phyloP scores from a whole-genome alignment of 345 rosid genomes.

The Salix dunnii region DNA sequence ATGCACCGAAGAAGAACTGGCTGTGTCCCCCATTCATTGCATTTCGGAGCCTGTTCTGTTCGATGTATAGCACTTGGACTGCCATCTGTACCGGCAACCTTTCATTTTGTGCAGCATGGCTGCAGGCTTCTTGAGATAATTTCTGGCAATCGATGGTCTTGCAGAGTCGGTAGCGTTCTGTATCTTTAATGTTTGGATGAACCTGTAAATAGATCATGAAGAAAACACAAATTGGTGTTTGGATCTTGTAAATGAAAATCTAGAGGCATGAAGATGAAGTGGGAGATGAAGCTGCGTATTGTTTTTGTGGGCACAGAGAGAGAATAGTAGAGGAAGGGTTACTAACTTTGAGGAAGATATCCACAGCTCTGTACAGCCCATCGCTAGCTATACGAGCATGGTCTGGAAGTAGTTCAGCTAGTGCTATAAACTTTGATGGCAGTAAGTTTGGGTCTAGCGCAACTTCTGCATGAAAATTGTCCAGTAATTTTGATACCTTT shows the following conservation, averaged over 20 bases:
- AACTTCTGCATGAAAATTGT: slow-evolving; percentile 85
- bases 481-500: slow-evolving; percentile 88
- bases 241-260: not conserved
- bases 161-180: slow-evolving; percentile 85
- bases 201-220: slow-evolving; percentile 40
- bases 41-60: slow-evolving; percentile 87
- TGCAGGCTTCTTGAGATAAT: slow-evolving; percentile 97
- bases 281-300: not conserved
- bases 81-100: slow-evolving; percentile 96
- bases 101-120: slow-evolving; percentile 96
- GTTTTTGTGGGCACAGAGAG: not conserved
- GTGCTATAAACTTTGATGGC: slow-evolving; percentile 74
- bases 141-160: slow-evolving; percentile 92
- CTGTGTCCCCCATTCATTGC: slow-evolving; percentile 90
- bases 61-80: slow-evolving; percentile 84
- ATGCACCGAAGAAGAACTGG: slow-evolving; percentile 65
- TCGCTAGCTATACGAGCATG: slow-evolving; percentile 89
- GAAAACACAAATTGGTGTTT: not conserved
- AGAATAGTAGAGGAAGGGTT: not conserved
- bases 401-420: slow-evolving; percentile 87
- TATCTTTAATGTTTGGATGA: slow-evolving; percentile 84
- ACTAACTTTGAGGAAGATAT: slow-evolving; percentile 80
- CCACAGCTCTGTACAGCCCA: slow-evolving; percentile 88
- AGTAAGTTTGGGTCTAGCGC: slow-evolving; percentile 71
- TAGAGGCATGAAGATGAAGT: not conserved